A percentile compares a stretch with the other conserved stretches of the same genome.
phyloP scores from a whole-genome alignment of 2,329 filamentous ascomycete genomes.

The Penicillium sp. region DNA sequence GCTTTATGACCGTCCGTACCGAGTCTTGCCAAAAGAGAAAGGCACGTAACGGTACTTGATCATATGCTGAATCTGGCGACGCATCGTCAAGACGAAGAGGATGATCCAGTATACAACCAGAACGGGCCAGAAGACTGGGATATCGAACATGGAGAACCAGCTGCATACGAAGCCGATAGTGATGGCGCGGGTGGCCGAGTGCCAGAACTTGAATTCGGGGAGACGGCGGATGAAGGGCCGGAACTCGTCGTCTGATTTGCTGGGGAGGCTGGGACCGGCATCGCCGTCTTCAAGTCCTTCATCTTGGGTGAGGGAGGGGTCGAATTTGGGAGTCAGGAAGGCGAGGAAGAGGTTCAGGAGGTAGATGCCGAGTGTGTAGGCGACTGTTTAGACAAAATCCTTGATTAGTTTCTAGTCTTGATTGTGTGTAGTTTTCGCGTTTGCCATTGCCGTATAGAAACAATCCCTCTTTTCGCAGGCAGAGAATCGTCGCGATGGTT shows the following conservation, averaged over 20 bases:
- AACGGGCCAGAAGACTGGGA: slow-evolving; percentile 98
- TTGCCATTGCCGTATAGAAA: not conserved
- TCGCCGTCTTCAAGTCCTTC: slow-evolving; percentile 95
- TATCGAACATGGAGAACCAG: slow-evolving; percentile 92
- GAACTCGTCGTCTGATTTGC: slow-evolving; percentile 97
- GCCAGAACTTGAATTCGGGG: slow-evolving; percentile 99
- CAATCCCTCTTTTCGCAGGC: not conserved
- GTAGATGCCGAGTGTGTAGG: slow-evolving; percentile 97
- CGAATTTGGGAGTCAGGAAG: slow-evolving; percentile 97
- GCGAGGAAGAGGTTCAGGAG: slow-evolving; percentile 98
- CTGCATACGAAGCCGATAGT: slow-evolving; percentile 80
- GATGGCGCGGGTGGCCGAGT: slow-evolving; percentile 87
- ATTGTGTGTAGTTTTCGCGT: slow-evolving; percentile 5
- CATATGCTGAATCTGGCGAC: slow-evolving; percentile 99
- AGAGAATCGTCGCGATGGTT: not conserved
- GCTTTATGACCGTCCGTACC: slow-evolving; percentile 56
- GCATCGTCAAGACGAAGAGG: slow-evolving; percentile 93
- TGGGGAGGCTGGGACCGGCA: slow-evolving; percentile 69
- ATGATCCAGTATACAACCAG: slow-evolving; percentile 99
- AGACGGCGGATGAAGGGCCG: slow-evolving; percentile 93
- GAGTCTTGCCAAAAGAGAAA: slow-evolving; percentile 86
- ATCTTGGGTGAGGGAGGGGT: slow-evolving; percentile 92
- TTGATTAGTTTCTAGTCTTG: not conserved
- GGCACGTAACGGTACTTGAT: slow-evolving; percentile 99
- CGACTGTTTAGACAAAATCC: slow-evolving; percentile 59